Evolutionary conservation across 2,329 filamentous ascomycete genomes (phyloP), one percentile per base, ranked within the genome.

Genomic region (Phialophora tarda): DNA sequence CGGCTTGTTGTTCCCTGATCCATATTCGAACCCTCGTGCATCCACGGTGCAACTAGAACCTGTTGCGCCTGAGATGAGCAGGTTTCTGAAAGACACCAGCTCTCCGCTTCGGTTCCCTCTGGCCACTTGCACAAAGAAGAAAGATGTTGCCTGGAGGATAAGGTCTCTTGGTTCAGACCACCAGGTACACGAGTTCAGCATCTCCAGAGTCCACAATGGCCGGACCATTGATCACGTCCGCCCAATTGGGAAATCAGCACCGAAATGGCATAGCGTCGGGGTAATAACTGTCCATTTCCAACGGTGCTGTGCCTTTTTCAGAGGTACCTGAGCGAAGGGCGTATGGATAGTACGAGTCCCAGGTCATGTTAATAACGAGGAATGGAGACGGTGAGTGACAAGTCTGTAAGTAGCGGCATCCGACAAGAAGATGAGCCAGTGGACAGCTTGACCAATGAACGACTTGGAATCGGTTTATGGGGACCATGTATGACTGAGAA

Each of bases 221-320:
- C 48, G 23, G 12, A 5, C 48, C 24, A 51, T 12, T 2, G 48
- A 51, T 21, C 48, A 4, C 23, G 21, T 8, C 21, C 8, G 8
- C 48, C 48, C 48, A 32, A 59, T 59, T 21, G 57, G 57, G 57
- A 50, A 59, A 59, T 10, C 41, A 5, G 12, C 38, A 48, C 57
- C 41, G 30, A 59, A 59, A 24, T 1, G 30, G 57, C 6, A 32
- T 59, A 30, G 57, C 57, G 41, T 50, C 57, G 57, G 57, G 47
- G 21, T 6, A 59, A 59, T n/a, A 50, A 50, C 41, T 1, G 47
- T 50, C 57, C 57, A 59, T 50, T 44, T 8, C 14, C 38, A 44
- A 6, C 38, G 14, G 5, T 17, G 4, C 21, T 1, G 24, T 51
- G 21, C 21, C 48, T 14, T 23, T 8, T 51, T 23, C 23, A 51